Evolutionary conservation across 768 basidiomycete genomes (phyloP).

Genomic region (Solioccasus polychromus): DNA sequence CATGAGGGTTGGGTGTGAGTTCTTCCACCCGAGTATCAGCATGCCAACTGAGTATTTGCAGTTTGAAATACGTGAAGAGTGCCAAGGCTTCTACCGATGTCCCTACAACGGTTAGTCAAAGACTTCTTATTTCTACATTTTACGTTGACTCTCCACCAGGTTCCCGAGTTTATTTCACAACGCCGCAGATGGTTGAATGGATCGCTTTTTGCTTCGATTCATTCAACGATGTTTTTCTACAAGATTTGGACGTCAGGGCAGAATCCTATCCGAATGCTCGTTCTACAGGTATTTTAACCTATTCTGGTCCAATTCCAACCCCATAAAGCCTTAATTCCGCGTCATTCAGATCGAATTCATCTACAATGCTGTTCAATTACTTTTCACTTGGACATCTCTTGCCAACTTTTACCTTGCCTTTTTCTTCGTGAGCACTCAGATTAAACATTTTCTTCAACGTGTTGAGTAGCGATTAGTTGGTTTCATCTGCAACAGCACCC

Average conservation of each 20-base stretch:
- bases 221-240: constrained; percentile 86
- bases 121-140: neutral
- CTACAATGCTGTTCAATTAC: constrained; percentile 83
- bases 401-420: constrained; percentile 95
- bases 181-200: constrained; percentile 88
- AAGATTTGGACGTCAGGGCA: constrained; percentile 93
- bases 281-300: constrained; percentile 47
- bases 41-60: constrained; percentile 25
- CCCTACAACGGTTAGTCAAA: constrained; percentile 60
- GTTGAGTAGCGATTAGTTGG: constrained; percentile 51
- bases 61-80: constrained; percentile 85
- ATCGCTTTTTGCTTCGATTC: constrained; percentile 89
- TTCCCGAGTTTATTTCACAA: constrained; percentile 94
- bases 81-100: constrained; percentile 97
- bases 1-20: constrained; percentile 77
- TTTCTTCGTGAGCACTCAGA: constrained; percentile 72
- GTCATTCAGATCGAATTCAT: constrained; percentile 73
- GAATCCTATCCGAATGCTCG: constrained; percentile 76
- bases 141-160: constrained; percentile 31
- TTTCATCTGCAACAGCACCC: constrained; percentile 70
- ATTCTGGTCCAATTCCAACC: neutral
- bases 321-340: neutral
- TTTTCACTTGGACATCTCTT: constrained; percentile 93
- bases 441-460: constrained; percentile 13
- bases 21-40: neutral